Base-by-base conservation (phyloP, 371 early-diverging fungal species). In the Smittium mucronatum region DNA sequence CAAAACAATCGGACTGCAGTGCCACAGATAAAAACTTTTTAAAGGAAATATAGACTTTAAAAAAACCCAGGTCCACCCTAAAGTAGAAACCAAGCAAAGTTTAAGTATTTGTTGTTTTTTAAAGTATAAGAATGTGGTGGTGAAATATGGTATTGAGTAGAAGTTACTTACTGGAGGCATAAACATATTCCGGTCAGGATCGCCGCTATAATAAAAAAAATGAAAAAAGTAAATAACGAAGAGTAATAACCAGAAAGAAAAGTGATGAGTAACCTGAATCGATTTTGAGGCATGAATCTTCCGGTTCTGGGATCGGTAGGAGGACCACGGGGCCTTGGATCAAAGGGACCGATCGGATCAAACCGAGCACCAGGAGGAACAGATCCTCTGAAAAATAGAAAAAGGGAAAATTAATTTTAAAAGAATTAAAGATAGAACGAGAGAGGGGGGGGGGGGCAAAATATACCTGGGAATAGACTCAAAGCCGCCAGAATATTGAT, bases 301-400 rank as follows among this genome's bases (percentile, higher is more conserved):
- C 47, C 47, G 11, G 47, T 5, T 47, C 47, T 47, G 5, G 47
- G 47, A 5, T 21, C 21, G 47, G 5, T 47, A 5, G 47, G 21
- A 5, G 75, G 78, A 1, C 74, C 73, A 11, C 69, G 73, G 0
- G 87, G 82, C 57, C 59, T 65, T 11, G 66, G 72, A 1, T 87
- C 89, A 74, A 90, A 89, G 2, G 95, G 96, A 8, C 84, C 86
- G 70, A 94, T 91, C 0, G 95, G 96, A 74, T 95, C 95, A 79
- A 92, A 95, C 29, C 95, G 84, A 2, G 96, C 96, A 17, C 94
- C 94, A n/a, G 92, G 91, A 1, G 96, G 96, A 5, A 93, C 93
- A 28, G 92, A 84, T 25, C 88, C 91, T 36, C 64, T 64, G 2
- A 34, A 34, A 15, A 8, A 64, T 21, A 33, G 31, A 15, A 64